phyloP scores from a whole-genome alignment of 192 early-diverging fungal genomes.

The Backusella morwellensis region DNA sequence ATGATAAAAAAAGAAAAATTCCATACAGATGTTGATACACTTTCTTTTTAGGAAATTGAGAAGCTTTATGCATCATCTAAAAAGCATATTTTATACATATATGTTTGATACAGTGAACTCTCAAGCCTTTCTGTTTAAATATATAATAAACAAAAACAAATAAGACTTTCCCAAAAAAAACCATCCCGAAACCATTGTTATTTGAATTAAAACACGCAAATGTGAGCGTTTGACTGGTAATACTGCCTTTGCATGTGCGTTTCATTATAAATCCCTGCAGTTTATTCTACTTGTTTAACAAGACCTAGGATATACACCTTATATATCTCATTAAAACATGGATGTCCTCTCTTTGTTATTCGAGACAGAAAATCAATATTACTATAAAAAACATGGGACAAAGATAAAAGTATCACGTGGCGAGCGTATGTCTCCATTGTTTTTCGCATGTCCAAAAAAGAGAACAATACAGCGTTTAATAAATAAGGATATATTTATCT shows the following conservation, averaged over 20 bases:
- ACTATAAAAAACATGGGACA: neutral
- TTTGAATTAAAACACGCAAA: neutral
- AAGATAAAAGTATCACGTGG: neutral
- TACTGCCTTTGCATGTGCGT: neutral
- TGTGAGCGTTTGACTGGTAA: neutral
- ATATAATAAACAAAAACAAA: neutral
- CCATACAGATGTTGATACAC: neutral
- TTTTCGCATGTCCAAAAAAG: neutral
- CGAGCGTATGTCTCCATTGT: neutral
- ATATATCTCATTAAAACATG: neutral
- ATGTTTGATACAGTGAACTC: neutral
- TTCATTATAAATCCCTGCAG: neutral
- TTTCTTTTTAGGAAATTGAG: constrained; percentile 1
- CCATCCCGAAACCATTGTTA: neutral
- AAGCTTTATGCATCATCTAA: neutral
- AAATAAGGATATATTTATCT: constrained; percentile 1
- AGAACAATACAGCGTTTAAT: neutral
- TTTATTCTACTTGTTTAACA: neutral
- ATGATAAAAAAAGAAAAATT: neutral
- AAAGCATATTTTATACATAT: neutral
- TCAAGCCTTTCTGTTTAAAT: neutral
- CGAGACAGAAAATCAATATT: neutral
- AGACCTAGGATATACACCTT: neutral
- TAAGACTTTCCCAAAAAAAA: neutral
- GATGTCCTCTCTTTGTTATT: neutral